Percentiles rank a stretch among this genome's conserved stretches.
phyloP scores from a whole-genome alignment of 345 rosid species.

The Stellera chamaejasme region DNA sequence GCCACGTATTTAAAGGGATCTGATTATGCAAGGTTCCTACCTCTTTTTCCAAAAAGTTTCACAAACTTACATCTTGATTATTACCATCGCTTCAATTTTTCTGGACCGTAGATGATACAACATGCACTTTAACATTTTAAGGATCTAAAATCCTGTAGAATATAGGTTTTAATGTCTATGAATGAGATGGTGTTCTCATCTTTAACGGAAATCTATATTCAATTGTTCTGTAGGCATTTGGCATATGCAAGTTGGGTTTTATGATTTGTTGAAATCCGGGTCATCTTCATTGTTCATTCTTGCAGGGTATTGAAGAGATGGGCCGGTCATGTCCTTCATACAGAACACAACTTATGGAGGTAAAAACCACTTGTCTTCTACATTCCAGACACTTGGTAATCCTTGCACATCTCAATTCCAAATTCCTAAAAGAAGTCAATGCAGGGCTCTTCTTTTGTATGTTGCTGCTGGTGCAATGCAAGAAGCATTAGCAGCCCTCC shows the following conservation, averaged over 20 bases:
- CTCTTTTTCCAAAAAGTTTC: background rate
- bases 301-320: slow-evolving; percentile 84
- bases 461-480: slow-evolving; percentile 91
- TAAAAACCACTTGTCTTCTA: slow-evolving; percentile 13
- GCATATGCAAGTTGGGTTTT: too few relatives aligned
- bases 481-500: slow-evolving; percentile 80
- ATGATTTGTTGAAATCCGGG: too few relatives aligned
- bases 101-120: background rate
- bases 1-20: slow-evolving; percentile 94
- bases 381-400: background rate
- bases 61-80: background rate
- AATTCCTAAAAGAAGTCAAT: slow-evolving; percentile 8
- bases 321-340: slow-evolving; percentile 76
- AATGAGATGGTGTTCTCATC: background rate
- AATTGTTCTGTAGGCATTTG: background rate
- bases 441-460: slow-evolving; percentile 82
- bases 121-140: too few relatives aligned
- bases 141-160: background rate
- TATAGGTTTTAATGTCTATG: background rate
- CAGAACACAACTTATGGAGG: slow-evolving; percentile 96
- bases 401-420: slow-evolving; percentile 2
- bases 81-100: background rate
- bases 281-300: background rate
- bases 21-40: slow-evolving; percentile 75
- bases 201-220: background rate